phyloP scores from a whole-genome alignment of 2,329 filamentous ascomycete genomes.

The Aspergillus pseudotamarii region DNA sequence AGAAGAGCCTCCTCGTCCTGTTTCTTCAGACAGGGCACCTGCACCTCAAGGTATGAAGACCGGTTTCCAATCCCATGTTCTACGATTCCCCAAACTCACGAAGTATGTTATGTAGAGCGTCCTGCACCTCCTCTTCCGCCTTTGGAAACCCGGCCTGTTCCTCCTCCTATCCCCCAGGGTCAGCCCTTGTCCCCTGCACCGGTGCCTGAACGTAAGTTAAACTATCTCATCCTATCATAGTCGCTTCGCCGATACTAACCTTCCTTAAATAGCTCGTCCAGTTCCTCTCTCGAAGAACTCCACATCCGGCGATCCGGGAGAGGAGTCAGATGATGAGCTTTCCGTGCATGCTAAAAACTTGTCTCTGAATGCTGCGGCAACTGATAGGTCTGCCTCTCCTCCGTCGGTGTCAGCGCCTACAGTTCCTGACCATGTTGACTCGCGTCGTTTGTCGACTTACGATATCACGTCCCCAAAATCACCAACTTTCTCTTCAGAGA shows the following conservation, averaged over 20 bases:
- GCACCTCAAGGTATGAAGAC: constrained; percentile 55
- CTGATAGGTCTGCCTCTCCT: constrained; percentile 47
- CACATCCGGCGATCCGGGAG: constrained; percentile 73
- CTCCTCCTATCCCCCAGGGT: constrained; percentile 39
- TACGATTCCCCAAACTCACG: constrained; percentile 1
- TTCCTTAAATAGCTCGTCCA: constrained; percentile 59
- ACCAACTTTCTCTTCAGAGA: constrained; percentile 38
- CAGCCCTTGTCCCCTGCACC: constrained; percentile 40
- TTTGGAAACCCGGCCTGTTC: constrained; percentile 41
- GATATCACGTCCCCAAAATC: constrained; percentile 47
- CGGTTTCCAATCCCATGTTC: neutral
- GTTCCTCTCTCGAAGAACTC: constrained; percentile 57
- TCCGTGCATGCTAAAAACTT: constrained; percentile 56
- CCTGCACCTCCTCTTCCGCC: constrained; percentile 48
- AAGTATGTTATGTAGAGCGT: constrained; percentile 41
- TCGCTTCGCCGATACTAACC: constrained; percentile 29
- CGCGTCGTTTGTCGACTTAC: constrained; percentile 41
- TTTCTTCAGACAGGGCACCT: constrained; percentile 47
- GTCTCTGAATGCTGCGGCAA: constrained; percentile 47
- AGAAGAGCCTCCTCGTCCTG: constrained; percentile 35
- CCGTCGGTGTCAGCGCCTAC: constrained; percentile 53
- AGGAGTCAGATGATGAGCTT: constrained; percentile 86
- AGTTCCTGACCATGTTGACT: constrained; percentile 41
- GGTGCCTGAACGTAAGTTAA: constrained; percentile 59
- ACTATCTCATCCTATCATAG: neutral